Percentiles rank a stretch among this genome's conserved stretches.
These are phyloP conservation scores for Ascosphaera acerosa DNA, from an alignment of 2,329 filamentous ascomycete species.

Conservation along the genomic window DNA sequence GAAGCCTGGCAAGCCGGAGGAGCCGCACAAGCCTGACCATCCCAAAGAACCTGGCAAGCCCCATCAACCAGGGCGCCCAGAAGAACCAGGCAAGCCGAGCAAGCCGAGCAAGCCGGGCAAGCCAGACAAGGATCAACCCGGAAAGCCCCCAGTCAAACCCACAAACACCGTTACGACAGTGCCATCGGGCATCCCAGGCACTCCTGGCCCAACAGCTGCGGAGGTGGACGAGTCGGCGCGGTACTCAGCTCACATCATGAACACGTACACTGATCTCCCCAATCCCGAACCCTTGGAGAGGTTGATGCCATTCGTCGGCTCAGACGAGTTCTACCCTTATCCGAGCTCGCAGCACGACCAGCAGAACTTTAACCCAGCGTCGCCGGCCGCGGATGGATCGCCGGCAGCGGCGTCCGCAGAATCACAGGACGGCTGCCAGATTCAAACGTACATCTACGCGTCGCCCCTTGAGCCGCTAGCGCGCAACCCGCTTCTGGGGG, in stretches of 20 bases:
- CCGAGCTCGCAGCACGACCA: not conserved
- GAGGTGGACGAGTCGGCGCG: not conserved
- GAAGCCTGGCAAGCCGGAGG: too few relatives aligned
- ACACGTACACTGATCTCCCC: not conserved
- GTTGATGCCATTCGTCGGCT: not conserved
- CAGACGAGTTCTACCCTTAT: not conserved
- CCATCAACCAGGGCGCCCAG: too few relatives aligned
- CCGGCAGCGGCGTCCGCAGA: not conserved
- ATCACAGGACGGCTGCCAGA: not conserved
- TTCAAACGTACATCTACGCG: not conserved
- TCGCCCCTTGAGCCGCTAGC: not conserved
- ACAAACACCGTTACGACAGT: too few relatives aligned
- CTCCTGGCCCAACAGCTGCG: too few relatives aligned
- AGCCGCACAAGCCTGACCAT: too few relatives aligned
- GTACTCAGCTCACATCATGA: not conserved
- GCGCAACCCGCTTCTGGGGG: not conserved
- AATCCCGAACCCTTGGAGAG: not conserved
- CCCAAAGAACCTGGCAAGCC: too few relatives aligned
- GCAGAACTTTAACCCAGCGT: not conserved
- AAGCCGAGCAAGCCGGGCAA: too few relatives aligned
- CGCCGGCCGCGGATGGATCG: not conserved
- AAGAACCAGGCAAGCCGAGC: too few relatives aligned
- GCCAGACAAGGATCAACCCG: too few relatives aligned
- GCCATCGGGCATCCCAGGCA: too few relatives aligned
- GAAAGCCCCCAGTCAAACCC: too few relatives aligned